Base-by-base conservation (phyloP, 2,329 filamentous ascomycete species). In the Aureobasidium uvarum region DNA sequence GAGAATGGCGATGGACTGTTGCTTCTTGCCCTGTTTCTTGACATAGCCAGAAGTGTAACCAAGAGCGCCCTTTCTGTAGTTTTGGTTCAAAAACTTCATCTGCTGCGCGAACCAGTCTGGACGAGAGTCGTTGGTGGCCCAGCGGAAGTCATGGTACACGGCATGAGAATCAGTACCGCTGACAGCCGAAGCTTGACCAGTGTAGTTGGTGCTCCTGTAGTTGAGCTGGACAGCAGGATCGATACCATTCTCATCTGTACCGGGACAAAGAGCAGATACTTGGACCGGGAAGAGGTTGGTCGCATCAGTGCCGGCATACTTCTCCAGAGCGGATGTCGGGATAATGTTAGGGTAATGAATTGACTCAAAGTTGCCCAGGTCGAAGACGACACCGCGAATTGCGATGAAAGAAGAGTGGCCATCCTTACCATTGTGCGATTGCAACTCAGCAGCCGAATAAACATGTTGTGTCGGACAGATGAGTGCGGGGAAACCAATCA, bases 391-490 rank as follows among this genome's bases (percentile, higher is more conserved):
- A 60, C 95, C 95, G 62, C 95, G 91, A 70, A 99, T 92, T 1
- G 93, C 86, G 65, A 92, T 83, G 72, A 89, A 96, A 0, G 91
- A 84, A 7, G 79, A 76, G 52, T 81, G 79, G 6, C 85, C 84
- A 31, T 85, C 79, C 71, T 93, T 88, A 64, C 93, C 93, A 71
- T 96, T 81, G 73, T 88, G 89, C 0, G 83, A 79, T 0, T 88
- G 83, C 64, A 99, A 80, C 78, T 99, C 95, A 5, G 84, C 79
- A 2, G 88, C 81, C 56, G 91, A 95, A 78, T 85, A 98, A 59
- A 99, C 92, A 73, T 96, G 80, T 75, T 99, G 95, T 23, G 83
- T 94, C 0, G 95, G 95, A 77, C 95, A 99, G 72, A 99, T 92
- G 69, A 98, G 79, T 70, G 83, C 80, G 0, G 96, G 96, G 74